phyloP scores from a whole-genome alignment of 1,284 basidiomycete species.

The Apiotrichum sp. region DNA sequence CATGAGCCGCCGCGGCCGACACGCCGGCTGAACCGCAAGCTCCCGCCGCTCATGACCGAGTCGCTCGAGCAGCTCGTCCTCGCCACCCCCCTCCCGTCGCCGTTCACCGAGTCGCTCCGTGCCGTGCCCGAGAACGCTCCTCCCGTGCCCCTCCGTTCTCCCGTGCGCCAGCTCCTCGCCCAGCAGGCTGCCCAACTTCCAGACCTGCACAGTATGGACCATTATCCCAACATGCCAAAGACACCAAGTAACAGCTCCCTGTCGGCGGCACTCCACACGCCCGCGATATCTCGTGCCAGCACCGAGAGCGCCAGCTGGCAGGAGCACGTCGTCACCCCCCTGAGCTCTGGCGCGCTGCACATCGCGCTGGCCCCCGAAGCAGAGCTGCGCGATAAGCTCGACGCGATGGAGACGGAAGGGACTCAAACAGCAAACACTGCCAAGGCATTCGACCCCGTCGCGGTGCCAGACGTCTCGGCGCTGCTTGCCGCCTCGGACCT shows the following conservation, averaged over 20 bases:
- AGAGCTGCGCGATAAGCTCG: too few species aligned
- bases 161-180: background rate
- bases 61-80: conserved; percentile 24
- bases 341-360: background rate
- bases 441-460: conserved; percentile 16
- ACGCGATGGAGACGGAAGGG: background rate
- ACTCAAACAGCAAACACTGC: conserved; percentile 1
- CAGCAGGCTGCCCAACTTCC: background rate
- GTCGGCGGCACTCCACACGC: background rate
- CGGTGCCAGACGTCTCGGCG: conserved; percentile 18
- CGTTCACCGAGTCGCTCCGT: background rate
- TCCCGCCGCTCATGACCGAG: conserved; percentile 30
- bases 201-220: background rate
- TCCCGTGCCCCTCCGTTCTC: background rate
- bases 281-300: too few species aligned
- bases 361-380: background rate
- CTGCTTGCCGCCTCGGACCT: conserved; percentile 60
- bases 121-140: conserved; percentile 4
- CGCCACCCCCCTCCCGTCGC: background rate
- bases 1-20: background rate
- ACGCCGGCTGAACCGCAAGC: conserved; percentile 22
- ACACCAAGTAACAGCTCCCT: too few species aligned
- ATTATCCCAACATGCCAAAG: background rate
- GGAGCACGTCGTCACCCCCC: background rate
- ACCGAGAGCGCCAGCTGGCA: background rate